Evolutionary conservation across 1,284 basidiomycete species (phyloP).

Genomic region (Naganishia cerealis): DNA sequence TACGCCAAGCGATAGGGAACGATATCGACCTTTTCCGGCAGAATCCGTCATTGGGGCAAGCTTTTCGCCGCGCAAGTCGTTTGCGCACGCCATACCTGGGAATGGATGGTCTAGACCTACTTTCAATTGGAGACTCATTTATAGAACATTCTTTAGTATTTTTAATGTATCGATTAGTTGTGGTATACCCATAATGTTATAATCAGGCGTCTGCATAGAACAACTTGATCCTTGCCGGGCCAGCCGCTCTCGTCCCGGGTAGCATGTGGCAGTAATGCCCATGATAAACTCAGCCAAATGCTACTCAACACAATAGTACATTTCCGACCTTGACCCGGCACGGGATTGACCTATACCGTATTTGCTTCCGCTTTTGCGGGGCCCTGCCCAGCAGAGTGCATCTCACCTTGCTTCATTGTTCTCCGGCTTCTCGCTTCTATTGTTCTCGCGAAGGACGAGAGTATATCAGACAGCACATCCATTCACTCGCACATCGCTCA

Average conservation of each 20-base stretch:
- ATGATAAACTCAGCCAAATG: too few species aligned
- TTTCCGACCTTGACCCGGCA: too few species aligned
- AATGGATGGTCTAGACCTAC: not conserved
- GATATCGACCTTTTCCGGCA: too few species aligned
- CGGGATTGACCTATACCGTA: too few species aligned
- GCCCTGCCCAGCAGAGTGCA: too few species aligned
- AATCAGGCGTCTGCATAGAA: not conserved
- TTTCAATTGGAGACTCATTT: not conserved
- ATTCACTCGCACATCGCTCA: not conserved
- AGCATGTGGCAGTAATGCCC: too few species aligned
- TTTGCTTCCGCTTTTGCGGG: too few species aligned
- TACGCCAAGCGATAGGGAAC: slow-evolving; percentile 18
- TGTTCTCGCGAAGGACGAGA: not conserved
- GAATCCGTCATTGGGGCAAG: too few species aligned
- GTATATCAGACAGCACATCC: not conserved
- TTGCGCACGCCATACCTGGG: slow-evolving; percentile 49
- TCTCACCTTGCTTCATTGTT: not conserved
- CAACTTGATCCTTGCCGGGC: too few species aligned
- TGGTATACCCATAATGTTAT: slow-evolving; percentile 1
- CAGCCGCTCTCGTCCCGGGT: too few species aligned
- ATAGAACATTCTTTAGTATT: not conserved
- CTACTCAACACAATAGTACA: too few species aligned
- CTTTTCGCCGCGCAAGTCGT: slow-evolving; percentile 56
- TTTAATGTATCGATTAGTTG: not conserved
- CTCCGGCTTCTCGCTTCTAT: not conserved